Conservation (phyloP, 2,329 filamentous ascomycete species). For the Neopestalotiopsis clavispora region DNA sequence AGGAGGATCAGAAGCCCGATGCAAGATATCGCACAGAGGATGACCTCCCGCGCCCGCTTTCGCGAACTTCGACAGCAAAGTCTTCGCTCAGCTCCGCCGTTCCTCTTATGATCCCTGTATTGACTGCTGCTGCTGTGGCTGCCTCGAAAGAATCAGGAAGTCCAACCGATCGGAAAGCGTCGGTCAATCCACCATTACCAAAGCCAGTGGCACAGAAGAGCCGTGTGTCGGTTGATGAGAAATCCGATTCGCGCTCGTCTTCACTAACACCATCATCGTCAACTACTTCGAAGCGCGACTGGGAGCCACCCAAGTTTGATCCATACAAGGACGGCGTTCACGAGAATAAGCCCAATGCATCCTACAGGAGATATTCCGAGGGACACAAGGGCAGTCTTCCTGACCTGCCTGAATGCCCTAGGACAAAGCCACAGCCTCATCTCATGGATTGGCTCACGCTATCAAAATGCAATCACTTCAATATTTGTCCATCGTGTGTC, state of each 20-base stretch:
- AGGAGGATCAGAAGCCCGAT: conserved; percentile 24
- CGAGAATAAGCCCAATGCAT: conserved; percentile 46
- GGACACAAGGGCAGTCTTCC: conserved; percentile 49
- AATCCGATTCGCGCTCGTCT: conserved; percentile 25
- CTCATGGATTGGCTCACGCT: conserved; percentile 84
- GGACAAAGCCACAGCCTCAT: conserved; percentile 64
- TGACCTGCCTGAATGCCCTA: conserved; percentile 71
- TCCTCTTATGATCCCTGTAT: conserved; percentile 25
- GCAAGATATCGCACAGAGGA: conserved; percentile 22
- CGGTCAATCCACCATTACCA: conserved; percentile 22
- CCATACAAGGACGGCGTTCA: conserved; percentile 40
- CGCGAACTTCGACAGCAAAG: conserved; percentile 32
- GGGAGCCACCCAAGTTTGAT: conserved; percentile 53
- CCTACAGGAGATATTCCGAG: conserved; percentile 61
- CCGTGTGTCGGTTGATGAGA: background rate
- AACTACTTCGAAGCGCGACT: conserved; percentile 38
- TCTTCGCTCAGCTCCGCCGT: conserved; percentile 22
- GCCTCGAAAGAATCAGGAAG: conserved; percentile 19
- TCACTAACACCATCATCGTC: conserved; percentile 25
- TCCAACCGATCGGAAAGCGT: conserved; percentile 22
- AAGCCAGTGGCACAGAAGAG: conserved; percentile 17
- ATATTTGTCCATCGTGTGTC: conserved; percentile 85
- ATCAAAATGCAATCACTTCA: conserved; percentile 70
- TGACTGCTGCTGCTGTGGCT: conserved; percentile 19
- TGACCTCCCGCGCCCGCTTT: conserved; percentile 26